phyloP scores from a whole-genome alignment of 768 basidiomycete species.

The Dentipellis sp. region DNA sequence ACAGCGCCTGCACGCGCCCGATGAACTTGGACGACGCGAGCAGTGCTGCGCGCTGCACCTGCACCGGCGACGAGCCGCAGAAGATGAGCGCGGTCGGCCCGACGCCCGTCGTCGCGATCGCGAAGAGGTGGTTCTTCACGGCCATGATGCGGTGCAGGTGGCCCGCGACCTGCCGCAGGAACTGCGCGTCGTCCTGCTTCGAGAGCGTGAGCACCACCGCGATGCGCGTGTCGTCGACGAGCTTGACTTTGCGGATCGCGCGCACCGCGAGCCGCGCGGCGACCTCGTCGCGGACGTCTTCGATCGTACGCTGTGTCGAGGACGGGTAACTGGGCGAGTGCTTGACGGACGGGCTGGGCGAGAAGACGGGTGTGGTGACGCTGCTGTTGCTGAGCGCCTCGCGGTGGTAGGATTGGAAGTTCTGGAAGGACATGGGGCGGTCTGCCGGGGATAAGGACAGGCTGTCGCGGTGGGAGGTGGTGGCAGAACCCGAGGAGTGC shows the following conservation, averaged over 20 bases:
- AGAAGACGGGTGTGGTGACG: conserved; percentile 11
- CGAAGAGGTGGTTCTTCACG: conserved; percentile 35
- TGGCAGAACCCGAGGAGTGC: conserved; percentile 4
- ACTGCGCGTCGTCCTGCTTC: conserved; percentile 44
- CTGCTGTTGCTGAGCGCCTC: conserved; percentile 2
- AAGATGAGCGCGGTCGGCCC: conserved; percentile 37
- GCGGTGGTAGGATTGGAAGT: conserved; percentile 4
- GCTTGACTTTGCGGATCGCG: conserved; percentile 39
- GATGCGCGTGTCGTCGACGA: conserved; percentile 43
- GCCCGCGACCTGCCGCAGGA: conserved; percentile 46
- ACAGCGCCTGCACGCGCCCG: conserved; percentile 37
- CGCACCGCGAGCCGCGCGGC: conserved; percentile 47
- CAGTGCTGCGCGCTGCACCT: conserved; percentile 58
- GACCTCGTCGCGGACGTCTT: conserved; percentile 51
- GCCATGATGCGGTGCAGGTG: conserved; percentile 33
- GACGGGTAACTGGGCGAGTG: not conserved
- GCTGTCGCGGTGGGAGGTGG: conserved; percentile 11
- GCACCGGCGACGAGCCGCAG: conserved; percentile 42
- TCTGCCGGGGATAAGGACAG: not conserved
- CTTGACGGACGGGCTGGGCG: not conserved
- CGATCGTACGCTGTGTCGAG: conserved; percentile 36
- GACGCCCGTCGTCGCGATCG: conserved; percentile 39
- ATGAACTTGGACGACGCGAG: conserved; percentile 62
- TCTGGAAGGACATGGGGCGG: not conserved
- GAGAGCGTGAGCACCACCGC: conserved; percentile 55